Percentiles rank a stretch among this genome's conserved stretches.
These are phyloP conservation scores for Starmerella ratchasimensis DNA, from an alignment of 805 yeast genomes.

Conservation along the genomic window DNA sequence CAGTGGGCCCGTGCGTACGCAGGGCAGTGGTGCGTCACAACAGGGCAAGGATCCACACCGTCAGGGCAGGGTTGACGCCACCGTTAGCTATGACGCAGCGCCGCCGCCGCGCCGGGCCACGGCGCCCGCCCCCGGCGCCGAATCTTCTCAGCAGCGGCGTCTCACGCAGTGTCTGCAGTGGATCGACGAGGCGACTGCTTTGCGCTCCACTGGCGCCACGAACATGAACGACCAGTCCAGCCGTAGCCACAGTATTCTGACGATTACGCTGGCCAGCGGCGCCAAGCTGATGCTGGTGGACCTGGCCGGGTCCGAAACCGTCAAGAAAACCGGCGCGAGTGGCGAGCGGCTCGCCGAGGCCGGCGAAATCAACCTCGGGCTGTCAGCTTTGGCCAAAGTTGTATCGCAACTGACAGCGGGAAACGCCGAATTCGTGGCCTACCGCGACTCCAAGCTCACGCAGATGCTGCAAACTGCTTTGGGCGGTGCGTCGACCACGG, in stretches of 20 bases:
- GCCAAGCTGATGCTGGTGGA: conserved; percentile 60
- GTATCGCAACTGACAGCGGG: conserved; percentile 42
- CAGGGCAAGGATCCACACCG: too few species aligned
- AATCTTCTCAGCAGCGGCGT: too few species aligned
- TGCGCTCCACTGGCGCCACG: conserved; percentile 47
- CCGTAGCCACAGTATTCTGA: conserved; percentile 71
- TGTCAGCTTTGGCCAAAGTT: conserved; percentile 64
- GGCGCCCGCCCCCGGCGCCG: too few species aligned
- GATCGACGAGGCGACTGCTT: conserved; percentile 42
- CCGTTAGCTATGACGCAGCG: too few species aligned
- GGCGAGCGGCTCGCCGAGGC: conserved; percentile 70
- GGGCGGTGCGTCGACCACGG: conserved; percentile 69
- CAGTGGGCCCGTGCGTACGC: too few species aligned
- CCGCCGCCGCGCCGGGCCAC: conserved; percentile 46
- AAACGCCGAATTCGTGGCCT: conserved; percentile 44
- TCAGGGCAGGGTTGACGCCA: too few species aligned
- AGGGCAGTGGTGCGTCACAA: too few species aligned
- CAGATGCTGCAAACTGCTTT: conserved; percentile 61
- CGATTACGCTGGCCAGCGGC: conserved; percentile 34
- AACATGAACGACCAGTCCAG: conserved; percentile 61
- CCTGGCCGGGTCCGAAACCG: conserved; percentile 75
- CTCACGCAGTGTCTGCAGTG: conserved; percentile 39
- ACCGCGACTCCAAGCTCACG: conserved; percentile 65
- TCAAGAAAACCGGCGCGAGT: conserved; percentile 58
- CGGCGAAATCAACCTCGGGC: conserved; percentile 63